Conservation (phyloP, 2,329 filamentous ascomycete genomes). For the Apiospora hydei region DNA sequence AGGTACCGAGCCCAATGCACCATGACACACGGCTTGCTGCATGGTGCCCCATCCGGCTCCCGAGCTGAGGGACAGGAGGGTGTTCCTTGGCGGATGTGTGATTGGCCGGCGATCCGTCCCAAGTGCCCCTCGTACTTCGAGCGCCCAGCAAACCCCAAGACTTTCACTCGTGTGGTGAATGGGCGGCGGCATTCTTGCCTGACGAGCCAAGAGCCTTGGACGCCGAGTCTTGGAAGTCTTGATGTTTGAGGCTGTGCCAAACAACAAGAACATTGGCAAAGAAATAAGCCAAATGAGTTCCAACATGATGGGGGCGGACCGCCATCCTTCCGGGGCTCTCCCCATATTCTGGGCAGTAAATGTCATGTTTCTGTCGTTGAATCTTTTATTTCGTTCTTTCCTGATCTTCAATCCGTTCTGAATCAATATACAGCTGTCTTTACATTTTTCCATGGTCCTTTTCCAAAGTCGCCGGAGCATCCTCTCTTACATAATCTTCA, state of each 20-base stretch:
- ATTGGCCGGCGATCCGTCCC: constrained; percentile 15
- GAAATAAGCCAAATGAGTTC: background rate
- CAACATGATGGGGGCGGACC: background rate
- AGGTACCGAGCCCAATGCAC: background rate
- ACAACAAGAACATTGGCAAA: constrained; percentile 8
- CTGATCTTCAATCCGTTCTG: background rate
- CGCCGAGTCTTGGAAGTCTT: background rate
- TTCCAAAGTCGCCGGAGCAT: background rate
- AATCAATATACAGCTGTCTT: background rate
- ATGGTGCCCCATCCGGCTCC: background rate
- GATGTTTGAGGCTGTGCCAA: constrained; percentile 14
- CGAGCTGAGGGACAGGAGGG: background rate
- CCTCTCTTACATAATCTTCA: background rate
- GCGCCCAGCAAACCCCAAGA: constrained; percentile 1
- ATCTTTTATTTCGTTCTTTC: background rate
- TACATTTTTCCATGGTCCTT: background rate
- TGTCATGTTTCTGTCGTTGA: background rate
- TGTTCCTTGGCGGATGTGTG: background rate
- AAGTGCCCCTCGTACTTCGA: background rate
- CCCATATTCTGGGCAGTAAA: background rate
- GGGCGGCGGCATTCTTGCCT: background rate
- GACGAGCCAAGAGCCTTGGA: constrained; percentile 4
- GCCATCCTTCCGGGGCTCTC: background rate
- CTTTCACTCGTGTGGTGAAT: background rate
- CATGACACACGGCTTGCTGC: background rate